Conservation (phyloP, 371 early-diverging fungal species). For the Mucor plumbeus region DNA sequence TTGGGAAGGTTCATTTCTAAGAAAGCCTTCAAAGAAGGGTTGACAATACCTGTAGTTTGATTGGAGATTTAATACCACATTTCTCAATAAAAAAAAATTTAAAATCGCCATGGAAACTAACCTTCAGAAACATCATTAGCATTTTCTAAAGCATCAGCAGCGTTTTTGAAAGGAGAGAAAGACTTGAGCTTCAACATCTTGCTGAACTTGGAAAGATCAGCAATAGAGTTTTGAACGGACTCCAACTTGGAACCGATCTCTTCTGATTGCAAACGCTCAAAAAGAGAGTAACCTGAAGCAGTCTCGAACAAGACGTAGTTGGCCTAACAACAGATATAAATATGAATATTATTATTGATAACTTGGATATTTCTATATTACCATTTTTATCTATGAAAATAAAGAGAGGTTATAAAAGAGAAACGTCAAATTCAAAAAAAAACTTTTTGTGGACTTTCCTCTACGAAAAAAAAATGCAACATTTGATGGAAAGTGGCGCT, state of each 20-base stretch:
- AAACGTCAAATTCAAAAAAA: slow-evolving; percentile 16
- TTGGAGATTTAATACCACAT: not conserved
- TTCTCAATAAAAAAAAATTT: not conserved
- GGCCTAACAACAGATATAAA: slow-evolving; percentile 34
- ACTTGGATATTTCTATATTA: slow-evolving; percentile 8
- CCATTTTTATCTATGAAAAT: slow-evolving; percentile 13
- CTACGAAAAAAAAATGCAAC: slow-evolving; percentile 12
- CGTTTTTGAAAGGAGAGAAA: slow-evolving; percentile 95
- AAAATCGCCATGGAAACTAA: slow-evolving; percentile 21
- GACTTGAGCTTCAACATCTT: slow-evolving; percentile 91
- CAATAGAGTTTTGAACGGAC: slow-evolving; percentile 82
- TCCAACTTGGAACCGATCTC: slow-evolving; percentile 94
- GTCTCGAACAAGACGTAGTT: slow-evolving; percentile 90
- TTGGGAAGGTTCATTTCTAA: slow-evolving; percentile 93
- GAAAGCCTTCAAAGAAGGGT: slow-evolving; percentile 87
- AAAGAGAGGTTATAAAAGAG: slow-evolving; percentile 14
- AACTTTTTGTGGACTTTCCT: slow-evolving; percentile 22
- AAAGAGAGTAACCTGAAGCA: slow-evolving; percentile 96
- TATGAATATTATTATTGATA: not conserved
- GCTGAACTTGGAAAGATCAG: slow-evolving; percentile 91
- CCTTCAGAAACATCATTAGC: slow-evolving; percentile 98
- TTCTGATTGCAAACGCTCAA: slow-evolving; percentile 93
- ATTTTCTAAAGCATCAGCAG: slow-evolving; percentile 97
- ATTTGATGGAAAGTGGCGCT: slow-evolving; percentile 6
- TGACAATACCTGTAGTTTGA: slow-evolving; percentile 68